These are phyloP conservation scores for Haplographium delicatum DNA, from an alignment of 495 filamentous ascomycete genomes.

Conservation along the genomic window DNA sequence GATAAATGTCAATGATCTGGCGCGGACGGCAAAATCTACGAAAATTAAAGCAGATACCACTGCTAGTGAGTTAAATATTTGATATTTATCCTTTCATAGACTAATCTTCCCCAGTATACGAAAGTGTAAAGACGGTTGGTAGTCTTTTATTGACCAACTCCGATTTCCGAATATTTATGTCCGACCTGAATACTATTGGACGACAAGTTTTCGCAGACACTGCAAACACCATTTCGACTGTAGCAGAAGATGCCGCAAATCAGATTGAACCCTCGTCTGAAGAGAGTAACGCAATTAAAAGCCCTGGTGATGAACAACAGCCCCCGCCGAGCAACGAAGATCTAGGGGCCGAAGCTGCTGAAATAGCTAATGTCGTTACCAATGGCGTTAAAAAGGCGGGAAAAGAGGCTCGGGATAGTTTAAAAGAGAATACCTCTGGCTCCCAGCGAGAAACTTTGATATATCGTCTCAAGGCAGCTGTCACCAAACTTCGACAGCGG, in stretches of 20 bases:
- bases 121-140: slow-evolving; percentile 78
- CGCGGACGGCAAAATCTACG: slow-evolving; percentile 54
- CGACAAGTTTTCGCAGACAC: slow-evolving; percentile 86
- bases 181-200: slow-evolving; percentile 73
- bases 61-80: slow-evolving; percentile 52
- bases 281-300: slow-evolving; percentile 50
- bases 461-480: slow-evolving; percentile 66
- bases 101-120: slow-evolving; percentile 54
- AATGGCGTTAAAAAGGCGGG: slow-evolving; percentile 62
- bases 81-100: neutral
- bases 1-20: slow-evolving; percentile 58
- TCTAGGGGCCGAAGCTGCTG: slow-evolving; percentile 53
- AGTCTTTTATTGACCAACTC: slow-evolving; percentile 80
- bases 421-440: slow-evolving; percentile 61
- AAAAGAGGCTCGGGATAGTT: slow-evolving; percentile 58
- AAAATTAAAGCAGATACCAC: slow-evolving; percentile 71
- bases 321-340: slow-evolving; percentile 51
- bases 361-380: slow-evolving; percentile 59
- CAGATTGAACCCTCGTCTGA: slow-evolving; percentile 60
- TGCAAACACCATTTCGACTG: slow-evolving; percentile 66
- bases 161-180: slow-evolving; percentile 82
- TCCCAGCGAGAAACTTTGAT: slow-evolving; percentile 68
- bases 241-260: slow-evolving; percentile 67
- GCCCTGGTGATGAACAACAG: slow-evolving; percentile 52
- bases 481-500: slow-evolving; percentile 68